These are phyloP conservation scores for Chaetomium olivaceum DNA, from an alignment of 2,329 filamentous ascomycete genomes.

Conservation along the genomic window DNA sequence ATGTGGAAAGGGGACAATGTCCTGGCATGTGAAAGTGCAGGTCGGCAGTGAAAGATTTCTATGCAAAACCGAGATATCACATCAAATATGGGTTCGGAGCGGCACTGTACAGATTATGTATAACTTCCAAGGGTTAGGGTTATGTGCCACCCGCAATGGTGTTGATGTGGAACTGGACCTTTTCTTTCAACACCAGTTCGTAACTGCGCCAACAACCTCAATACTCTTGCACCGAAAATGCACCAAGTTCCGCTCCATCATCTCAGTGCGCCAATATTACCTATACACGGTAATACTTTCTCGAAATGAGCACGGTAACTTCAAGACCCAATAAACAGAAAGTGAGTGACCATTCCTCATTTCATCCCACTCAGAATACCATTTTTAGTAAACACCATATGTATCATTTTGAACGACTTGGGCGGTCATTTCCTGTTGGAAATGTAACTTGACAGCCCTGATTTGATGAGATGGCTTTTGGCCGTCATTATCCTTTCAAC, in stretches of 20 bases:
- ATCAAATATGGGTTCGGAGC: background rate
- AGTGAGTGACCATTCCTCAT: constrained; percentile 17
- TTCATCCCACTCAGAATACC: background rate
- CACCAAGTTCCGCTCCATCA: background rate
- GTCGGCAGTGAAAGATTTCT: no score
- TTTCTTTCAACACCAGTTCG: background rate
- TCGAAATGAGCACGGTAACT: constrained; percentile 16
- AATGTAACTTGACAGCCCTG: background rate
- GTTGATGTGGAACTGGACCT: background rate
- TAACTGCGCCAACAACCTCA: background rate
- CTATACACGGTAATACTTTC: background rate
- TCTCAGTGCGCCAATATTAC: background rate
- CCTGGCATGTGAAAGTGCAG: no score
- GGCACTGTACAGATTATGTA: no score
- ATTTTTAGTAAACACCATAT: background rate
- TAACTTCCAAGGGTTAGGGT: background rate
- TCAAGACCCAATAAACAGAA: constrained; percentile 27
- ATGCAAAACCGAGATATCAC: background rate
- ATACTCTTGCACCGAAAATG: constrained; percentile 8
- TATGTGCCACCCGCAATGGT: background rate
- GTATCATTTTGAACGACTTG: background rate
- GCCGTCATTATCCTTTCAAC: background rate
- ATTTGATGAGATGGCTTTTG: background rate
- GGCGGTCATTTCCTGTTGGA: background rate
- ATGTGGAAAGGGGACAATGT: no score